These are phyloP conservation scores for Ustilago hordei DNA, from an alignment of 1,284 basidiomycete species.

Conservation along the genomic window DNA sequence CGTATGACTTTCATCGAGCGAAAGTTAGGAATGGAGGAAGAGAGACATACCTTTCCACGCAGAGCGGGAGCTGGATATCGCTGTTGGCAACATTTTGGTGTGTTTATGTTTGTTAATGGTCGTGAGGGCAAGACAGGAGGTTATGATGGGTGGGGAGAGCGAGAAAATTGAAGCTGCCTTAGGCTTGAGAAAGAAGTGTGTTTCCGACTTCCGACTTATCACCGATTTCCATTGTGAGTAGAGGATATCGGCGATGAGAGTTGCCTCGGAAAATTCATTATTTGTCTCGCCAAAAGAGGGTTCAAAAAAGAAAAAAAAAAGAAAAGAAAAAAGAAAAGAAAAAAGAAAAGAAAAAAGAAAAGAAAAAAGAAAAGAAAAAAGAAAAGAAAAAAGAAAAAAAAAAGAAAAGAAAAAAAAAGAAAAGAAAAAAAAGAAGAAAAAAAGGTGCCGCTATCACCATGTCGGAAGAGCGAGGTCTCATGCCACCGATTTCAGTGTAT, in stretches of 20 bases:
- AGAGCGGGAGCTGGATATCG: slow-evolving; percentile 50
- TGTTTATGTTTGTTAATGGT: slow-evolving; percentile 5
- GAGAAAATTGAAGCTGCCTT: slow-evolving; percentile 11
- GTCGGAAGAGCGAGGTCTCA: slow-evolving; percentile 8
- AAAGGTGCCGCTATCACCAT: no score
- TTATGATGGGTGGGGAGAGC: not conserved
- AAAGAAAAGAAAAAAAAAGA: not conserved
- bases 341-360: not conserved
- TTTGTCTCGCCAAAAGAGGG: not conserved
- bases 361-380: not conserved
- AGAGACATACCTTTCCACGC: slow-evolving; percentile 63
- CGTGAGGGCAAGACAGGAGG: not conserved
- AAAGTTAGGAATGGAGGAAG: slow-evolving; percentile 65
- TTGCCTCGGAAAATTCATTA: not conserved
- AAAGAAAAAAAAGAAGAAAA: not conserved
- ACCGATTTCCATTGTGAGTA: not conserved
- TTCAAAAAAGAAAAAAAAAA: not conserved
- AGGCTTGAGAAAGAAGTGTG: not conserved
- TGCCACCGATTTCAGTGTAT: not conserved
- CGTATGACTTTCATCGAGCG: not conserved
- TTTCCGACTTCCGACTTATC: slow-evolving; percentile 24
- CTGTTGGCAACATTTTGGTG: slow-evolving; percentile 51
- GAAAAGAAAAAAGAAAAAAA: not conserved
- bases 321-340: not conserved
- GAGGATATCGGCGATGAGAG: not conserved